Base-by-base conservation (phyloP, 768 basidiomycete species). In the Rhizopogon roseolus region DNA sequence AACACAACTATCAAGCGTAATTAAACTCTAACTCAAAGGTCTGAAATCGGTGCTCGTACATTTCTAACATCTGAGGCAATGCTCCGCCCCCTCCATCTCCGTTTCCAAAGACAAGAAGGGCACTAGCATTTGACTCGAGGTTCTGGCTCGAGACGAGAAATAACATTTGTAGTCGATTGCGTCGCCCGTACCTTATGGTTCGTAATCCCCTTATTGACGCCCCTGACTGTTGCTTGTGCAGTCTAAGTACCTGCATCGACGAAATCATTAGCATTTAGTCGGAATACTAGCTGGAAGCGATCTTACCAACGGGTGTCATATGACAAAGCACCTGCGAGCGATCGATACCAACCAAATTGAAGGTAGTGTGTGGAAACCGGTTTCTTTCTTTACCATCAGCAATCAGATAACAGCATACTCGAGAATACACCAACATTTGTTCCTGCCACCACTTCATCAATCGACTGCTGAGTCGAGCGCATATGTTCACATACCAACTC, bases 321-420 rank as follows among this genome's bases (percentile, higher is more conserved):
- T 99, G 97, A 64, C 92, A 97, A 29, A 98, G 70, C 11, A 98
- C 86, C 66, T 98, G 97, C 0, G 86, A 86, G 11, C 94, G 93
- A 65, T 99, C 97, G 55, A 97, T 86, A 16, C 94, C 94, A 28
- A 90, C 85, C 92, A 92, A 97, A 67, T 96, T 98, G 74, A 99
- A 99, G 0, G 93, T 94, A 2, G 91, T 85, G 65, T 98, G 93
- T 10, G 96, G 97, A 74, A 98, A 98, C 10, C 76, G 78, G 64
- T 98, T 97, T 70, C 90, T 91, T 57, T 5, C 52, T 3, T 43
- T 13, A 36, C 14, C 6, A 29, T 49, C 3, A 29, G 57, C 32
- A 8, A 42, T 19, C 28, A 5, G 16, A 32, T 43, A 25, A 8
- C n/a, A 29, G 2, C n/a, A 36, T 48, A n/a, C 28, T 11, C 10